These are phyloP conservation scores for Sphagnurus paluster DNA, from an alignment of 1,284 basidiomycete genomes.

Conservation along the genomic window DNA sequence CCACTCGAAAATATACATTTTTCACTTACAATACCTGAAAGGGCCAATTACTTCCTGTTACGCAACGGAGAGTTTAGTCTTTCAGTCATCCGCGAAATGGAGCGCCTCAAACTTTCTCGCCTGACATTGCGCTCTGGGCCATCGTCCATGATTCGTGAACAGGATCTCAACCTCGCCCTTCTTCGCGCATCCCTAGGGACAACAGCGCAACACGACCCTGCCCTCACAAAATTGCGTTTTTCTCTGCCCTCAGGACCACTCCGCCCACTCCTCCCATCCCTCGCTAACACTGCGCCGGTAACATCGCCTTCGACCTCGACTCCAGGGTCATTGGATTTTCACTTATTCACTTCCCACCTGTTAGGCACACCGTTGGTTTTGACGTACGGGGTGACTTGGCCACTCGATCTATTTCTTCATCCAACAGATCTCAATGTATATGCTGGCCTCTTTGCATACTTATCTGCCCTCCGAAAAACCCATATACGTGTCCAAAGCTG, in stretches of 20 bases:
- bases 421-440: slow-evolving; percentile 75
- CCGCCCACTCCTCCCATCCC: slow-evolving; percentile 72
- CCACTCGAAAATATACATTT: slow-evolving; percentile 3
- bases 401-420: slow-evolving; percentile 87
- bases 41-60: slow-evolving; percentile 82
- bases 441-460: slow-evolving; percentile 77
- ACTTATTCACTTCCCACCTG: slow-evolving; percentile 70
- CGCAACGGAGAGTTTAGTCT: slow-evolving; percentile 86
- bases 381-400: slow-evolving; percentile 76
- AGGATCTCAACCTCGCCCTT: slow-evolving; percentile 81
- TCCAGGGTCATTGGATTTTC: slow-evolving; percentile 35
- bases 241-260: slow-evolving; percentile 76
- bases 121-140: slow-evolving; percentile 64
- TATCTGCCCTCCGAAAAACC: slow-evolving; percentile 81
- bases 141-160: slow-evolving; percentile 79
- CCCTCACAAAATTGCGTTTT: slow-evolving; percentile 70
- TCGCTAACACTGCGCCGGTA: slow-evolving; percentile 39
- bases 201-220: slow-evolving; percentile 77
- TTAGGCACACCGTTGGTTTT: slow-evolving; percentile 78
- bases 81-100: slow-evolving; percentile 80
- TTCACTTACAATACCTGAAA: slow-evolving; percentile 17
- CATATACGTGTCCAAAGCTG: slow-evolving; percentile 78
- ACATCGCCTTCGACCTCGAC: slow-evolving; percentile 29
- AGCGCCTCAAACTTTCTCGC: slow-evolving; percentile 74
- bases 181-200: slow-evolving; percentile 84